Conservation (phyloP, 1,139 yeast genomes). For the Taiozyma sp. region DNA sequence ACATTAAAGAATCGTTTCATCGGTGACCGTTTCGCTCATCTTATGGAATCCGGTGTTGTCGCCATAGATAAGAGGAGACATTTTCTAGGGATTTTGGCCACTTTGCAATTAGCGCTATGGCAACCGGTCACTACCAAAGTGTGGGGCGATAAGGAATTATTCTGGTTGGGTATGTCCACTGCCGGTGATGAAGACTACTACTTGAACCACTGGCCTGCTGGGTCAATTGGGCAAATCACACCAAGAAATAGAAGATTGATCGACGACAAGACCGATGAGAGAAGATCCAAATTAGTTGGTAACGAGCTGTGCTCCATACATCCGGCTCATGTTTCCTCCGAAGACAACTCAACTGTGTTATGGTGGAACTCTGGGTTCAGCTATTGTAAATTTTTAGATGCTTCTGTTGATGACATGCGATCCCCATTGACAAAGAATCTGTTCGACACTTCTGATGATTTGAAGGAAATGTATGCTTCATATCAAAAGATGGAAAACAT, state of each 20-base stretch:
- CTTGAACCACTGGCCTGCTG: slow-evolving; percentile 22
- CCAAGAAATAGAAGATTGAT: slow-evolving; percentile 11
- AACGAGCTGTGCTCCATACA: slow-evolving; percentile 55
- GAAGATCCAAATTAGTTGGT: slow-evolving; percentile 26
- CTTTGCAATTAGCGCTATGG: slow-evolving; percentile 32
- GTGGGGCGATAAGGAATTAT: slow-evolving; percentile 54
- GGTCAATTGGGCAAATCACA: slow-evolving; percentile 18
- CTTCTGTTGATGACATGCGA: slow-evolving; percentile 22
- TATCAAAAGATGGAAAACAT: slow-evolving; percentile 44
- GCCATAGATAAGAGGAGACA: slow-evolving; percentile 38
- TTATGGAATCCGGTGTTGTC: slow-evolving; percentile 51
- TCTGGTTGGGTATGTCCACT: slow-evolving; percentile 39
- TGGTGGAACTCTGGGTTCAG: slow-evolving; percentile 64
- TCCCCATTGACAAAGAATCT: slow-evolving; percentile 1
- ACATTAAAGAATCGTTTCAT: slow-evolving; percentile 34
- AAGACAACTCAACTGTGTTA: slow-evolving; percentile 37
- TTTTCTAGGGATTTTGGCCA: slow-evolving; percentile 36
- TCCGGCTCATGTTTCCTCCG: slow-evolving; percentile 51
- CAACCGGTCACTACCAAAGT: slow-evolving; percentile 20
- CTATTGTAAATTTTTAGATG: slow-evolving; percentile 43
- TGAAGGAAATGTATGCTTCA: slow-evolving; percentile 31
- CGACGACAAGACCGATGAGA: slow-evolving; percentile 8
- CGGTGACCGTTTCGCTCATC: slow-evolving; percentile 39
- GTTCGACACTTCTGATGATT: slow-evolving; percentile 20
- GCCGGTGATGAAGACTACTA: slow-evolving; percentile 22